Conservation (phyloP, 2,329 filamentous ascomycete genomes). For the Fusarium torulosum region DNA sequence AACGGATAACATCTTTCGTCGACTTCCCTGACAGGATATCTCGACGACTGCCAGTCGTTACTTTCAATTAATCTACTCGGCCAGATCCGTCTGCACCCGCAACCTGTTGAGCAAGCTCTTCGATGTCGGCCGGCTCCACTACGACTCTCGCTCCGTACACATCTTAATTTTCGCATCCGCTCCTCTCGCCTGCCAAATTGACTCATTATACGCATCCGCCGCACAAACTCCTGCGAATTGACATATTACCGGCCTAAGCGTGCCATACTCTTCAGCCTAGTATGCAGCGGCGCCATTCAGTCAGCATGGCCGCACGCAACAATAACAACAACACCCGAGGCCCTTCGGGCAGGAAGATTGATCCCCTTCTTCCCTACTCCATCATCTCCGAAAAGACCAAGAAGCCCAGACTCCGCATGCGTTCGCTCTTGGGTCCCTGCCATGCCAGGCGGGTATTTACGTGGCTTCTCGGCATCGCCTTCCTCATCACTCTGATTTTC, state of each 20-base stretch:
- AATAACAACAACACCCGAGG: slow-evolving; percentile 51
- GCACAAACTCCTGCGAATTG: slow-evolving; percentile 20
- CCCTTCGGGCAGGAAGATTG: slow-evolving; percentile 50
- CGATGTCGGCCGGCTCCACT: slow-evolving; percentile 48
- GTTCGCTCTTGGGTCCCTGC: slow-evolving; percentile 63
- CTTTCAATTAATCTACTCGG: slow-evolving; percentile 44
- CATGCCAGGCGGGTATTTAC: slow-evolving; percentile 65
- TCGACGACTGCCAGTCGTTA: slow-evolving; percentile 51
- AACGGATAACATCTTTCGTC: slow-evolving; percentile 47
- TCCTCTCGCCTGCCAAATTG: slow-evolving; percentile 19
- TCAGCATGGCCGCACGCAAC: slow-evolving; percentile 53
- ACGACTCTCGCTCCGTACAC: slow-evolving; percentile 44
- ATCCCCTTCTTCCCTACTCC: slow-evolving; percentile 53
- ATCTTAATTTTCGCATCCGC: slow-evolving; percentile 35
- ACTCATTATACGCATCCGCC: slow-evolving; percentile 26
- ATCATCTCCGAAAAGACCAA: slow-evolving; percentile 52
- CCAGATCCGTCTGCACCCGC: slow-evolving; percentile 33
- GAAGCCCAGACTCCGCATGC: slow-evolving; percentile 56
- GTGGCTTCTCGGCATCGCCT: slow-evolving; percentile 60
- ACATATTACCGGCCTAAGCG: slow-evolving; percentile 35
- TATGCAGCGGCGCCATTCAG: slow-evolving; percentile 50
- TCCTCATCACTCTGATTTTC: slow-evolving; percentile 58
- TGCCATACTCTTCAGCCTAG: slow-evolving; percentile 42
- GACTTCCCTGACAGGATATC: slow-evolving; percentile 43
- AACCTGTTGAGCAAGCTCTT: slow-evolving; percentile 41